Base-by-base conservation (phyloP, 768 basidiomycete genomes). In the Arthromyces matolae region DNA sequence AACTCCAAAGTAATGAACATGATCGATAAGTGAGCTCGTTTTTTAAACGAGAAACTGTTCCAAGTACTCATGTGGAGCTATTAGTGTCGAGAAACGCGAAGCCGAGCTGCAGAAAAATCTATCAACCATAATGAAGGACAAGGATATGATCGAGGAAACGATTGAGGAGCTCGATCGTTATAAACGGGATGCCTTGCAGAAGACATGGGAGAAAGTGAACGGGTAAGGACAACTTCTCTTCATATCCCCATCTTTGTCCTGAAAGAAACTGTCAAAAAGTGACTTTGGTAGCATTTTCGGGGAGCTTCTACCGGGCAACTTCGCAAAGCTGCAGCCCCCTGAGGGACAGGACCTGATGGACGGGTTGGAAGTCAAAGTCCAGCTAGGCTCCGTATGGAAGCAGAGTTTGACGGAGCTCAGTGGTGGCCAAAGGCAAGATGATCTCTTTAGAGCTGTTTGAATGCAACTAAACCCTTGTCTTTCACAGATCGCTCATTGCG, bases 261-360 rank as follows among this genome's bases (percentile, higher is more conserved):
- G 23, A 50, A 3, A 41, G n/a, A n/a, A n/a, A n/a, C n/a, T 7
- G 4, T 14, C 19, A n/a, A 37, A 27, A 8, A 95, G 93, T 31
- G 94, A 98, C 66, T 99, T 99, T 62, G 96, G 96, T 7, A 82
- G 79, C 8, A 98, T 99, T 64, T 98, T 99, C 62, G 92, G 84
- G 1, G 96, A 99, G 57, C 75, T 99, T 4, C 69, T 99, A 2
- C 96, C 96, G 0, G 93, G 94, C 22, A 99, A 98, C 63, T 95
- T 93, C 59, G 91, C 93, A 8, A 98, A 93, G 64, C 72, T 99
- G 23, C 88, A 92, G 59, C 89, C 94, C 16, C 92, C 93, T 3
- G 95, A 98, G 29, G 89, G 88, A 0, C 84, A 91, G 64, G 93
- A 97, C 62, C 74, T 99, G 51, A 95, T 92, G 68, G 80, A 93